Evolutionary conservation across 169 alveolate species (phyloP), one percentile per base, ranked within the genome.

Genomic region (Plasmodium ovale): DNA sequence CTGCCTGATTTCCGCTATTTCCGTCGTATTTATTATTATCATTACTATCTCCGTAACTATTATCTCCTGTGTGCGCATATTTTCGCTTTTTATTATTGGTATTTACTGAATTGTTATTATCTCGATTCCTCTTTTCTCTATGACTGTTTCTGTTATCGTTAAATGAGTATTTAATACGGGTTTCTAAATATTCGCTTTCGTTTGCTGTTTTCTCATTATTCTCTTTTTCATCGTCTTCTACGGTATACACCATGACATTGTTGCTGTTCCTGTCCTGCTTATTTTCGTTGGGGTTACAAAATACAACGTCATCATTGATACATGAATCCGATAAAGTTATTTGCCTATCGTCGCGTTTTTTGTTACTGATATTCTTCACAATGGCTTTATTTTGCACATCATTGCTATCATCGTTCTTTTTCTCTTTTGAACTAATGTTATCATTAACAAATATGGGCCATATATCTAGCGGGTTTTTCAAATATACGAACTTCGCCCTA

Each of bases 401-500:
- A 60, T 60, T 39, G 10, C 16, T 29, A 54, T 67, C 71, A 82
- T 23, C n/a, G 37, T 72, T 39, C 16, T 16, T 53, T 3, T 44
- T 62, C 0, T 19, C 19, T 33, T 21, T 77, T 35, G 9, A 23
- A 4, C 31, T 68, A 60, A 29, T 31, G 10, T 31, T 60, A 4
- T 39, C 44, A 27, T 23, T 16, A 35, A 65, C 59, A 14, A 31
- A 12, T 33, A 68, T 29, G n/a, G 16, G 47, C 90, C 90, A 82
- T 82, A 82, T 65, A 82, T 53, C 23, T 9, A 5, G 67, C 2
- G 90, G 84, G 67, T 82, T 68, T 25, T 42, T 65, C 47, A 68
- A 33, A 58, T 82, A 82, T 14, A 82, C 70, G 29, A 19, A 60
- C 59, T 60, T 47, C 14, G 68, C 9, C 3, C 23, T 23, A 82